Percentiles rank a stretch among this genome's conserved stretches.
Conservation (phyloP, 2,329 filamentous ascomycete species). For the Apiospora arundinis region DNA sequence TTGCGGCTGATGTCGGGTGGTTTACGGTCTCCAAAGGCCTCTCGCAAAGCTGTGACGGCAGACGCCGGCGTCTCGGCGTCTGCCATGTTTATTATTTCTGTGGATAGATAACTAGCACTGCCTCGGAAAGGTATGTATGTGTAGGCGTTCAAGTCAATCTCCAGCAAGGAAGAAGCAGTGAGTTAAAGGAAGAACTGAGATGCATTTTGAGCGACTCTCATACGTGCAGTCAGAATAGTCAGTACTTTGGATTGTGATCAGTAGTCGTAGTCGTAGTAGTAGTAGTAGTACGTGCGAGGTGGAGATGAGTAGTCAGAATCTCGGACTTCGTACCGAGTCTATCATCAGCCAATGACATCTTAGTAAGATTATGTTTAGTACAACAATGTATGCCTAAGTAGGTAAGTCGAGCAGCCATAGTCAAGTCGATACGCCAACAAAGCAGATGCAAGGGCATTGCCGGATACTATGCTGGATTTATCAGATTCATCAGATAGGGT, state of each 20-base stretch:
- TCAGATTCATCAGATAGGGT: too few relatives aligned
- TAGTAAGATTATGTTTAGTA: too few relatives aligned
- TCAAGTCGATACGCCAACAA: not conserved
- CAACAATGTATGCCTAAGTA: too few relatives aligned
- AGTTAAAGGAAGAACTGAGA: not conserved
- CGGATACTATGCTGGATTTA: too few relatives aligned
- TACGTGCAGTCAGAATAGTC: not conserved
- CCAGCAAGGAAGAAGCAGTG: not conserved
- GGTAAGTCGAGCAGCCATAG: too few relatives aligned
- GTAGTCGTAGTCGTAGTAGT: too few relatives aligned
- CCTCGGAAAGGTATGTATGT: too few relatives aligned
- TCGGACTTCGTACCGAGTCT: not conserved
- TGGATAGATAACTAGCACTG: too few relatives aligned
- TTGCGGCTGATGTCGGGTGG: conserved; percentile 21
- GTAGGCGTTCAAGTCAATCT: too few relatives aligned
- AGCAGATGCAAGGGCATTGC: not conserved
- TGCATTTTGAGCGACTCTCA: not conserved
- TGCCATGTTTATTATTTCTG: not conserved
- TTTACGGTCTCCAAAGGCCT: conserved; percentile 15
- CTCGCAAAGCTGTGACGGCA: conserved; percentile 13
- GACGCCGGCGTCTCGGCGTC: not conserved
- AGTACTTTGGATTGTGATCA: not conserved
- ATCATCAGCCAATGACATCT: not conserved
- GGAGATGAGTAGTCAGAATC: not conserved
- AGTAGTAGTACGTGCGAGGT: too few relatives aligned